Conservation (phyloP, 306 rosid genomes). For the Cercis canadensis region DNA sequence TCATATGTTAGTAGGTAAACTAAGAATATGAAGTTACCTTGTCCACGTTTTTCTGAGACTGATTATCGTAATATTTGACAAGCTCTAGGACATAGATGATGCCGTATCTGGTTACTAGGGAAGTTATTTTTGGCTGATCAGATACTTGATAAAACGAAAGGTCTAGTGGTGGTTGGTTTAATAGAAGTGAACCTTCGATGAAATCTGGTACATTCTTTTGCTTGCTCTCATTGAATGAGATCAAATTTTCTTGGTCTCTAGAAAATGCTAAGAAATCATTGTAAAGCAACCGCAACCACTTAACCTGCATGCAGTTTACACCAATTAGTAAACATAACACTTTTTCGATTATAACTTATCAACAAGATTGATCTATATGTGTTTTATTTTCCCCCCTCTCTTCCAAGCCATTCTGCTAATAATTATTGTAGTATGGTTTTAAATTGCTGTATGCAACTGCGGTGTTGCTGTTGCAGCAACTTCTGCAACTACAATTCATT, state of each 20-base stretch:
- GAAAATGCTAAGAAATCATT: slow-evolving; percentile 47
- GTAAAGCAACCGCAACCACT: slow-evolving; percentile 56
- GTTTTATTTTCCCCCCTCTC: too few relatives aligned
- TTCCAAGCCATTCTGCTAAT: too few relatives aligned
- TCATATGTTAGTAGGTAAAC: too few relatives aligned
- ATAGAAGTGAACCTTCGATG: slow-evolving; percentile 51
- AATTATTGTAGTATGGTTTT: too few relatives aligned
- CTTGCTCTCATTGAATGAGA: slow-evolving; percentile 12
- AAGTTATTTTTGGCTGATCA: slow-evolving; percentile 43
- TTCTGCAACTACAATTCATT: too few relatives aligned
- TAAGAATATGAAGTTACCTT: slow-evolving; percentile 34
- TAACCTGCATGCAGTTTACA: slow-evolving; percentile 37
- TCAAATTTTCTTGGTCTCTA: slow-evolving; percentile 56
- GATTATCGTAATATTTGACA: slow-evolving; percentile 48
- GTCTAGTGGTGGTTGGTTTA: slow-evolving; percentile 44
- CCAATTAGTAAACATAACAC: too few relatives aligned
- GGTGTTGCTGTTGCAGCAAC: too few relatives aligned
- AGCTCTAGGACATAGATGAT: slow-evolving; percentile 56
- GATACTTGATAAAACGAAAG: slow-evolving; percentile 49
- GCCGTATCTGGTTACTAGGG: slow-evolving; percentile 45
- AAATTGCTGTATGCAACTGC: too few relatives aligned
- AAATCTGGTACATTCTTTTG: slow-evolving; percentile 36
- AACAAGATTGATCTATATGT: too few relatives aligned
- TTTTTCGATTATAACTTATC: too few relatives aligned
- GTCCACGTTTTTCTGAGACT: slow-evolving; percentile 2